Base-by-base conservation (phyloP, 2,329 filamentous ascomycete species). In the Xylaria sp. region DNA sequence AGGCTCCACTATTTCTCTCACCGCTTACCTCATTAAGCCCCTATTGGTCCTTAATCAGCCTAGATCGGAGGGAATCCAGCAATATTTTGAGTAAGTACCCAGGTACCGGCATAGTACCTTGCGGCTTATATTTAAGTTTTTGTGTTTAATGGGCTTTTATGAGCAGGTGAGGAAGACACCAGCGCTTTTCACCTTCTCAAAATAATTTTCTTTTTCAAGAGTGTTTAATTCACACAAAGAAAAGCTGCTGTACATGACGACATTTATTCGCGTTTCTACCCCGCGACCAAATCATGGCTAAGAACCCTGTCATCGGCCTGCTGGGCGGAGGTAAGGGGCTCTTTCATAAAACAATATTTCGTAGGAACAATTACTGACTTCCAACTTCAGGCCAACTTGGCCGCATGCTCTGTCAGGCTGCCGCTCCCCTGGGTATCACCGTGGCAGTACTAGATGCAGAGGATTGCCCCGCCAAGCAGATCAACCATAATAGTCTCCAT, bases 391-490 rank as follows among this genome's bases (percentile, higher is more conserved):
- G 92, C 76, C 92, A 94, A 83, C 87, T 99, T 50, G 96, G 95
- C 70, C 92, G 93, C 73, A 98, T 98, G 96, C 88, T 98, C 23
- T 91, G 92, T 73, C 94, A 98, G 83, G 91, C 92, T n/a, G 94
- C 94, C 41, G 84, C 82, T 1, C 86, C 83, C 2, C 87, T 97
- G 67, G 94, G 93, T 75, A 89, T 97, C 73, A 87, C 92, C 73
- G 87, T 96, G 74, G 92, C 91, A 68, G 86, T 97, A 50, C 88
- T 97, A 56, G 95, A 98, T 80, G 89, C 87, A 52, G 89, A 89
- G 66, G 88, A 90, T 73, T 89, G 91, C 51, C 93, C 94, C 15
- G 93, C 94, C 68, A 96, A 95, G 82, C 93, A 97, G 82, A 91
- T 96, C 77, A 94, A 92, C 81, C 88, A 89, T 73, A 92, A 92